Base-by-base conservation (phyloP, 116 monocot genomes). In the Phalaenopsis hybrid region DNA sequence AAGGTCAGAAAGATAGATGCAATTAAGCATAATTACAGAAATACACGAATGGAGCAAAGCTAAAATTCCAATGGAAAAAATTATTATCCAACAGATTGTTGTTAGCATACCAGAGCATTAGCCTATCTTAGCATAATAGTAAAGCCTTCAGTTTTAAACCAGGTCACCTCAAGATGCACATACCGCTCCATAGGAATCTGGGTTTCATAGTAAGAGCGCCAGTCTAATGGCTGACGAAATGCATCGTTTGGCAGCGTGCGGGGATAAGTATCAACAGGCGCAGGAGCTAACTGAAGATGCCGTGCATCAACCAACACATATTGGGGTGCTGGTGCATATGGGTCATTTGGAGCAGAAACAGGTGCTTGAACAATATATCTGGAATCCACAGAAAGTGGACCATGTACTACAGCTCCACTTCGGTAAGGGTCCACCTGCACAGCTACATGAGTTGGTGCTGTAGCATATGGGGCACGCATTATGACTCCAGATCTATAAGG, bases 321-420 rank as follows among this genome's bases (percentile, higher is more conserved):
- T 57, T 81, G 76, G 55, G 83, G n/a, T 43, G 74, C 58, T 9
- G 52, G 52, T 4, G 44, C 67, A 86, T 86, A 86, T 25, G 76
- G 67, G 17, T 79, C 76, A 75, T n/a, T 57, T 25, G 58, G 44
- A 61, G 79, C 7, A 28, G 43, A 75, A 18, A 49, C 10, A 41
- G 17, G 74, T 34, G n/a, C 16, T 0, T 61, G 20, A 78, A 58
- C 49, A n/a, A 34, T 33, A 77, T 85, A 81, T 72, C 44, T 63
- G 7, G 70, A 45, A 45, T 79, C 86, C 8, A 61, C 0, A 31
- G 67, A 7, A 72, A 21, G 81, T 44, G 81, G 72, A 83, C 33
- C 59, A 48, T 5, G 69, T 21, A 57, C 51, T 4, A 58, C 5
- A 45, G 69, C 31, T 34, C 23, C 51, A 51, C 73, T 37, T 49